phyloP scores from a whole-genome alignment of 352 stramenopile species.

The Phytophthora ohioensis region DNA sequence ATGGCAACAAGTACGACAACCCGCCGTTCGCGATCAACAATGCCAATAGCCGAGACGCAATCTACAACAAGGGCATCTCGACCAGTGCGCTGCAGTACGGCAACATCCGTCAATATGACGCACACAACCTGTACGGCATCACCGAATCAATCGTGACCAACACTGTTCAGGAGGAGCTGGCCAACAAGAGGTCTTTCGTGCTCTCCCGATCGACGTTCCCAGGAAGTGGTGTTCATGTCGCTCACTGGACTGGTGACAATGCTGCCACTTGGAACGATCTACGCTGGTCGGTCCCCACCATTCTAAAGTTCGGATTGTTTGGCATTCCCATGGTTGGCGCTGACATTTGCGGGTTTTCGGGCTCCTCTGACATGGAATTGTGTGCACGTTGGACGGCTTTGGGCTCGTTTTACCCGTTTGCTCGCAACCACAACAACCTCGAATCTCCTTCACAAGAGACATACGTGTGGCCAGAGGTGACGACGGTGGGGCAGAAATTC shows the following conservation, averaged over 20 bases:
- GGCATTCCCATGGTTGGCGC: conserved; percentile 86
- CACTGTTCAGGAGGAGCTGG: conserved; percentile 54
- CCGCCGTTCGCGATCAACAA: conserved; percentile 74
- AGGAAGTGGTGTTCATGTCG: conserved; percentile 60
- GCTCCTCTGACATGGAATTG: conserved; percentile 68
- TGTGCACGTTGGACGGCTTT: conserved; percentile 83
- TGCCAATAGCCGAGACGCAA: conserved; percentile 38
- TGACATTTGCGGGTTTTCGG: conserved; percentile 79
- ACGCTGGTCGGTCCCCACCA: conserved; percentile 66
- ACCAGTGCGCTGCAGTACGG: conserved; percentile 64
- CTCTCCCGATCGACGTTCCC: conserved; percentile 80
- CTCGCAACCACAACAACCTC: conserved; percentile 84
- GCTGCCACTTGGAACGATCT: conserved; percentile 83
- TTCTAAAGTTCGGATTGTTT: conserved; percentile 81
- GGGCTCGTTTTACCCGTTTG: conserved; percentile 82
- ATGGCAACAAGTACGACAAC: conserved; percentile 64
- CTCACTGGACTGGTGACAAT: conserved; percentile 88
- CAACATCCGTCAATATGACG: conserved; percentile 73
- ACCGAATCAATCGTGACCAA: conserved; percentile 79
- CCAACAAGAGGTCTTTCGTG: conserved; percentile 72
- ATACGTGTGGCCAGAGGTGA: conserved; percentile 67
- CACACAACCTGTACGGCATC: conserved; percentile 86
- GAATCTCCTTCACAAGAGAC: conserved; percentile 65
- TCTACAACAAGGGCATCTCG: conserved; percentile 75
- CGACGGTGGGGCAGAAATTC: conserved; percentile 61